Evolutionary conservation across 768 basidiomycete species (phyloP).

Genomic region (Lactarius trivialis): DNA sequence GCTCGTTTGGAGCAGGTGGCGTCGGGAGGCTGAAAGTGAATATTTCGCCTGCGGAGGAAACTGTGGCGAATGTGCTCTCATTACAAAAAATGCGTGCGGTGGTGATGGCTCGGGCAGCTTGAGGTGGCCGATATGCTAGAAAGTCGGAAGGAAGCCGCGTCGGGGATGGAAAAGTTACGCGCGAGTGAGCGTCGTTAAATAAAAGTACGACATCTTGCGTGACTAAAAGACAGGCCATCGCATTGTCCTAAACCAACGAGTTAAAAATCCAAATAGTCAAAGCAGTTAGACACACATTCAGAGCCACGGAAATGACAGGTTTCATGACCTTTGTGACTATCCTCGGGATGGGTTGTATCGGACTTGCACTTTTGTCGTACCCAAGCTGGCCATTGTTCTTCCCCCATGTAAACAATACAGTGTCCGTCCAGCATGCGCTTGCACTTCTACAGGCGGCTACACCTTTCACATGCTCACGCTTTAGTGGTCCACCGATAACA

Average conservation of each 20-base stretch:
- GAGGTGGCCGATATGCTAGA: conserved; percentile 73
- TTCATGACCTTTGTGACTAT: conserved; percentile 73
- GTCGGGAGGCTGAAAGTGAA: conserved; percentile 62
- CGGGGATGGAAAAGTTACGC: conserved; percentile 67
- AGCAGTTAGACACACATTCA: conserved; percentile 49
- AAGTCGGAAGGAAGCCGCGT: conserved; percentile 37
- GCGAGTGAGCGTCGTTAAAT: conserved; percentile 68
- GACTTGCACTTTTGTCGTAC: conserved; percentile 68
- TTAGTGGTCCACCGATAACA: conserved; percentile 65
- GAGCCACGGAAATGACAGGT: conserved; percentile 62
- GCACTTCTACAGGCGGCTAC: conserved; percentile 83
- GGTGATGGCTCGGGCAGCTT: conserved; percentile 57
- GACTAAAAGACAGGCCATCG: conserved; percentile 75
- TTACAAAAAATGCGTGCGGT: conserved; percentile 76
- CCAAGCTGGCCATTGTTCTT: conserved; percentile 91
- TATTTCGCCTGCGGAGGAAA: conserved; percentile 85
- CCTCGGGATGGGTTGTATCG: conserved; percentile 70
- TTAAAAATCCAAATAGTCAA: not conserved
- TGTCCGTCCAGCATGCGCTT: conserved; percentile 81
- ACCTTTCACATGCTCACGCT: conserved; percentile 72
- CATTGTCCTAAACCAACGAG: conserved; percentile 52
- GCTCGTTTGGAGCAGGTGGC: conserved; percentile 27
- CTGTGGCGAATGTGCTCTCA: conserved; percentile 75
- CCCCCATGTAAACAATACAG: conserved; percentile 82
- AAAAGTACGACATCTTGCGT: conserved; percentile 78